phyloP scores from a whole-genome alignment of 2,329 filamentous ascomycete species.

The Lecanicillium sp. region DNA sequence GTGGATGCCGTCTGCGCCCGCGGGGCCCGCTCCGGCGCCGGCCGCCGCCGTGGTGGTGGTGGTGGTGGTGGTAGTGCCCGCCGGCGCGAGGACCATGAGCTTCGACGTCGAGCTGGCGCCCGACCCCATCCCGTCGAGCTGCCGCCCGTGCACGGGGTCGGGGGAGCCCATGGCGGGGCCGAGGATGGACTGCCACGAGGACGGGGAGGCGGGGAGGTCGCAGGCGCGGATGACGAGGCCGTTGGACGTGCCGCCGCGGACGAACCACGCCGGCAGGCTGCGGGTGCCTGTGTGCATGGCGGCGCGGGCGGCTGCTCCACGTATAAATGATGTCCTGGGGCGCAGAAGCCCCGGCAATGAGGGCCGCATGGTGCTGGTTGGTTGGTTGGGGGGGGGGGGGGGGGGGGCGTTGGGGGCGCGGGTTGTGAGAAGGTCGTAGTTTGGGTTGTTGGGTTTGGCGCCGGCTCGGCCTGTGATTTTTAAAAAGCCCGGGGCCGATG shows the following conservation, averaged over 20 bases:
- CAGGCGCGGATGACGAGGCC: constrained; percentile 47
- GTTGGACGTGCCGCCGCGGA: constrained; percentile 62
- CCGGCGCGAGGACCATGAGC: constrained; percentile 54
- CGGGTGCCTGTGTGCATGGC: constrained; percentile 12
- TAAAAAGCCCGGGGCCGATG: too few relatives aligned
- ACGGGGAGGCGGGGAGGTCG: constrained; percentile 30
- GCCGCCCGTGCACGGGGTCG: constrained; percentile 57
- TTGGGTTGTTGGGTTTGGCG: background rate
- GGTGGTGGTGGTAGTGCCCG: background rate
- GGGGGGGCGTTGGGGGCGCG: background rate
- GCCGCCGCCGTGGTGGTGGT: too few relatives aligned
- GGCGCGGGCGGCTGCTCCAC: too few relatives aligned
- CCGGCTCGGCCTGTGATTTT: background rate
- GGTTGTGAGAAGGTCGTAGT: background rate
- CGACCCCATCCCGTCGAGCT: constrained; percentile 66
- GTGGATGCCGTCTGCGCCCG: constrained; percentile 25
- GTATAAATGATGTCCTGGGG: too few relatives aligned
- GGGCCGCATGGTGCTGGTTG: too few relatives aligned
- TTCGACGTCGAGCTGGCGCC: constrained; percentile 66
- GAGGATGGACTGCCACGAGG: constrained; percentile 44
- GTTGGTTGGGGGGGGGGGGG: background rate
- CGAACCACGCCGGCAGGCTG: constrained; percentile 35
- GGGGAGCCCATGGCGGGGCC: constrained; percentile 56
- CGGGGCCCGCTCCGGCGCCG: constrained; percentile 17
- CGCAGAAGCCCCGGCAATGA: too few relatives aligned